Conservation (phyloP, 1,284 basidiomycete genomes). For the Rhizoctonia solani region DNA sequence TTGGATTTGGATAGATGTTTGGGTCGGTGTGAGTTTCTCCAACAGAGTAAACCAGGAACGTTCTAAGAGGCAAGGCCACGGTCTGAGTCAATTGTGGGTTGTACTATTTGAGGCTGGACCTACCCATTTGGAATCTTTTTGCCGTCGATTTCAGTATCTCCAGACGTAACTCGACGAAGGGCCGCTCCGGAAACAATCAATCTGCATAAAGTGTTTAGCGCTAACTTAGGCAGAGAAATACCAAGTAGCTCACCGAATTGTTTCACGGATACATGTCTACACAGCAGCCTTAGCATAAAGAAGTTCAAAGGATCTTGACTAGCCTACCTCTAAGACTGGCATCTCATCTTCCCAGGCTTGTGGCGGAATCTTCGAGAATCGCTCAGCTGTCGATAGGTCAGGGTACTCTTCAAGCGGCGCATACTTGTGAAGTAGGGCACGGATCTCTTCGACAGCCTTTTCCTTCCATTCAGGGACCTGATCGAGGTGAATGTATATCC, state of each 20-base stretch:
- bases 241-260: conserved; percentile 7
- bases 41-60: conserved; percentile 10
- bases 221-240: too few relatives aligned
- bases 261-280: conserved; percentile 17
- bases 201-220: neutral
- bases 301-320: neutral
- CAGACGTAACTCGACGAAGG: neutral
- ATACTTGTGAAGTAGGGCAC: neutral
- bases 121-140: conserved; percentile 12
- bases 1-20: conserved; percentile 14
- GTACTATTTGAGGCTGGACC: neutral
- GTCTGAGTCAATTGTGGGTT: neutral
- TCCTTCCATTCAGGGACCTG: conserved; percentile 19
- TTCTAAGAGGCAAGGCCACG: neutral
- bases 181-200: neutral
- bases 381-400: neutral
- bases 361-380: conserved; percentile 12
- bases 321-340: conserved; percentile 13
- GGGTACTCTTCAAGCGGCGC: neutral
- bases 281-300: neutral
- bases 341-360: conserved; percentile 24
- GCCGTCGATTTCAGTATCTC: neutral
- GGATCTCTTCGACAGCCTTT: conserved; percentile 2
- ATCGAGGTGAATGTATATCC: conserved; percentile 18
- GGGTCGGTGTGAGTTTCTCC: conserved; percentile 18